Base-by-base conservation (phyloP, 2,329 filamentous ascomycete species). In the Ophiobolus disseminans region DNA sequence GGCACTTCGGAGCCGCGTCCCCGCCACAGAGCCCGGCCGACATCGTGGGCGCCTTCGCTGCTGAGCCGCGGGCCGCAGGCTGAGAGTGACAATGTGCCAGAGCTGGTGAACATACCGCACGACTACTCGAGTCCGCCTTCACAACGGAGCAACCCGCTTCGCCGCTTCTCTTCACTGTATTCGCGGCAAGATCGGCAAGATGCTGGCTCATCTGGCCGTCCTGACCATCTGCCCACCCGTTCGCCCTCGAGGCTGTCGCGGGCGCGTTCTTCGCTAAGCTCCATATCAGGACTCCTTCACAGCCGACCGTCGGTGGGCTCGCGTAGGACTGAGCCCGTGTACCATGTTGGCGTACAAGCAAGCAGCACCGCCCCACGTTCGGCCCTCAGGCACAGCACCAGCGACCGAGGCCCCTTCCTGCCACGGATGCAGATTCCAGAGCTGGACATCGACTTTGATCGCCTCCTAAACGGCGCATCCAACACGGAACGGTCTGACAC, bases 361-460 rank as follows among this genome's bases (percentile, higher is more conserved):
- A 57, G 9, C 57, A 50, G 47, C 57, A 34, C 54, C 25, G 44
- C 58, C 17, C 41, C 51, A 30, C 62, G 57, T 43, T 57, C 62
- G 20, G 49, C 57, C 14, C 60, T 62, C 14, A 50, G 58, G 26
- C 65, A 61, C 19, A 50, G 58, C 20, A 52, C 63, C 22, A 53
- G 45, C 51, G 74, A 62, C 53, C 65, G 34, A 42, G 67, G 65
- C 40, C 72, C 66, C 28, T 65, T 65, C 50, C 58, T 68, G 7
- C 71, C 71, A 3, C 62, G 58, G 3, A 55, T 69, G 13, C 67
- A 66, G 36, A 60, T 71, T 5, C 71, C 72, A 14, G 71, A 73
- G 8, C 62, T 75, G 35, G 72, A 72, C 35, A 55, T 74, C 21
- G 66, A 71, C 55, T 72, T 75, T 38, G 73, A 73, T 43, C 66